Evolutionary conservation across 2,329 filamentous ascomycete genomes (phyloP).

Genomic region (Verticillium isaacii): DNA sequence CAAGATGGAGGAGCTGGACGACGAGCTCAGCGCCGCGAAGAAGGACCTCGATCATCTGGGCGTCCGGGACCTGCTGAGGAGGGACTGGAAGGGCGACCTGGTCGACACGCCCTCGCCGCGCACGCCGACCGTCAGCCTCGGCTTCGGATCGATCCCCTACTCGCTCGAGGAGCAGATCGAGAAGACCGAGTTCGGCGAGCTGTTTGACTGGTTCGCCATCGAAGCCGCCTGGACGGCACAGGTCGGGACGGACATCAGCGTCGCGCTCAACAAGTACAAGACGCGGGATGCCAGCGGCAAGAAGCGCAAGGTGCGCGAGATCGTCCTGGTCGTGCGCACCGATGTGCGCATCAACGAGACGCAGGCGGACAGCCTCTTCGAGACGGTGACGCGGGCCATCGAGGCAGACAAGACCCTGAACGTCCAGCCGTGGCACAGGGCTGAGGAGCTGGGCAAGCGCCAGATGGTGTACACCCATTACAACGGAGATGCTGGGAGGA

Average conservation of each 20-base stretch:
- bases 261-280: slow-evolving; percentile 41
- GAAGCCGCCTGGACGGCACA: slow-evolving; percentile 43
- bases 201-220: slow-evolving; percentile 43
- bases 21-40: slow-evolving; percentile 32
- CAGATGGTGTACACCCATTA: slow-evolving; percentile 42
- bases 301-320: slow-evolving; percentile 40
- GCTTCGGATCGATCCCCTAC: slow-evolving; percentile 39
- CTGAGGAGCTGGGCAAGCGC: slow-evolving; percentile 30
- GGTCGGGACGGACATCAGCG: slow-evolving; percentile 35
- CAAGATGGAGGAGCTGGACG: slow-evolving; percentile 35
- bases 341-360: slow-evolving; percentile 37
- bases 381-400: slow-evolving; percentile 31
- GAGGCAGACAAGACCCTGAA: slow-evolving; percentile 31
- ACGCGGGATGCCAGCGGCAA: slow-evolving; percentile 26
- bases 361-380: slow-evolving; percentile 36
- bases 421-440: slow-evolving; percentile 36
- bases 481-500: slow-evolving; percentile 30
- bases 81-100: slow-evolving; percentile 42
- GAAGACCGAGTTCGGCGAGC: slow-evolving; percentile 38
- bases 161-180: slow-evolving; percentile 38
- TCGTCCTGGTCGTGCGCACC: slow-evolving; percentile 36
- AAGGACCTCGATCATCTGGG: slow-evolving; percentile 34
- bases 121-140: slow-evolving; percentile 39
- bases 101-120: slow-evolving; percentile 39
- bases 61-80: slow-evolving; percentile 36